These are phyloP conservation scores for Alternaria viburni DNA, from an alignment of 2,329 filamentous ascomycete species.

Conservation along the genomic window DNA sequence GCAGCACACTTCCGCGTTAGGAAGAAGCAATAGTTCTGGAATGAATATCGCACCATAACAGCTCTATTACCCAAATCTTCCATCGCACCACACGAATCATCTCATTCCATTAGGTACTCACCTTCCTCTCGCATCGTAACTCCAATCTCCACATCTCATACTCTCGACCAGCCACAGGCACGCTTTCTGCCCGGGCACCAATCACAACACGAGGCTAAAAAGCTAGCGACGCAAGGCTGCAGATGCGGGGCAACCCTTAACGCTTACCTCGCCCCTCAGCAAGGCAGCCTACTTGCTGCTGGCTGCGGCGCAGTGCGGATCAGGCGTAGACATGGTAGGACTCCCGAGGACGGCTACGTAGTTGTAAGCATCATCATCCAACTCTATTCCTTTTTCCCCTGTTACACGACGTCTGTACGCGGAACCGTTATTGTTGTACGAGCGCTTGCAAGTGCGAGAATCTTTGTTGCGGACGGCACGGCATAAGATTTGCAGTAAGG, in stretches of 20 bases:
- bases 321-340: not conserved
- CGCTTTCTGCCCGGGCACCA: not conserved
- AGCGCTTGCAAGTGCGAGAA: not conserved
- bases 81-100: not conserved
- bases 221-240: not conserved
- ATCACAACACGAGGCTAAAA: not conserved
- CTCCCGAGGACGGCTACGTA: not conserved
- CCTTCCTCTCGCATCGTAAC: not conserved
- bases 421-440: not conserved
- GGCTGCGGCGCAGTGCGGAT: not conserved
- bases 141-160: not conserved
- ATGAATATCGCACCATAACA: not conserved
- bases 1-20: not conserved
- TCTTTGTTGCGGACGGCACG: not conserved
- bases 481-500: not conserved
- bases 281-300: not conserved
- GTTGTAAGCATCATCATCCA: slow-evolving; percentile 1
- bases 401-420: not conserved
- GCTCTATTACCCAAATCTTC: not conserved
- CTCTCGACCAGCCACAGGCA: not conserved
- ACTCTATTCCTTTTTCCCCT: not conserved
- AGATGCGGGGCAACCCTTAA: not conserved
- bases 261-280: not conserved
- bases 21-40: not conserved
- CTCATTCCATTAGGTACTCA: not conserved